phyloP scores from a whole-genome alignment of 2,329 filamentous ascomycete genomes.

The Periconia sp. region DNA sequence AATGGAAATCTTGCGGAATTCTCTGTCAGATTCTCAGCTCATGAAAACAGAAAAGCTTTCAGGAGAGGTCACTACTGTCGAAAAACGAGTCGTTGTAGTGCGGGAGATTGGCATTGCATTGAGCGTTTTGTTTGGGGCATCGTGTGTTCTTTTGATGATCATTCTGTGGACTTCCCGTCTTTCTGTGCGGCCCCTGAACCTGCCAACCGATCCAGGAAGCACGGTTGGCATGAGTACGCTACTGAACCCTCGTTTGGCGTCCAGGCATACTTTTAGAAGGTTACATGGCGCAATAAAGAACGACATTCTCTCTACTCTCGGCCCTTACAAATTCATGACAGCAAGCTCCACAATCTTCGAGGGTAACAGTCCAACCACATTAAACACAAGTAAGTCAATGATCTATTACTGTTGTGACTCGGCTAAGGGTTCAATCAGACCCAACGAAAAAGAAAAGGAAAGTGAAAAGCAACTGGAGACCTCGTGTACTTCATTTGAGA shows the following conservation, averaged over 20 bases:
- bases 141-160: conserved; percentile 8
- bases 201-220: conserved; percentile 18
- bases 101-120: conserved; percentile 16
- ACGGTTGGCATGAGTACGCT: conserved; percentile 15
- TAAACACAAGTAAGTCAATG: conserved; percentile 4
- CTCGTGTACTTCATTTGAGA: conserved; percentile 10
- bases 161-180: conserved; percentile 15
- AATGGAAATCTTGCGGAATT: conserved; percentile 13
- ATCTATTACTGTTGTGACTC: too few species aligned
- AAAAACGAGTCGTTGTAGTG: conserved; percentile 17
- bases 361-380: not conserved
- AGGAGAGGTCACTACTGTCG: conserved; percentile 6
- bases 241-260: not conserved
- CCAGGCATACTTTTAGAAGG: conserved; percentile 5
- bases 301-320: conserved; percentile 4
- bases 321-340: conserved; percentile 13
- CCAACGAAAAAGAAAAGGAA: conserved; percentile 1
- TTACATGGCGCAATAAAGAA: conserved; percentile 9
- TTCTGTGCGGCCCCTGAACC: conserved; percentile 13
- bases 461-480: conserved; percentile 12
- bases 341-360: conserved; percentile 1
- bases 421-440: too few species aligned
- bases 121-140: conserved; percentile 15
- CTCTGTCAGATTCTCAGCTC: conserved; percentile 5
- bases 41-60: not conserved